Conservation (phyloP, 2,329 filamentous ascomycete species). For the Fusarium algeriense region DNA sequence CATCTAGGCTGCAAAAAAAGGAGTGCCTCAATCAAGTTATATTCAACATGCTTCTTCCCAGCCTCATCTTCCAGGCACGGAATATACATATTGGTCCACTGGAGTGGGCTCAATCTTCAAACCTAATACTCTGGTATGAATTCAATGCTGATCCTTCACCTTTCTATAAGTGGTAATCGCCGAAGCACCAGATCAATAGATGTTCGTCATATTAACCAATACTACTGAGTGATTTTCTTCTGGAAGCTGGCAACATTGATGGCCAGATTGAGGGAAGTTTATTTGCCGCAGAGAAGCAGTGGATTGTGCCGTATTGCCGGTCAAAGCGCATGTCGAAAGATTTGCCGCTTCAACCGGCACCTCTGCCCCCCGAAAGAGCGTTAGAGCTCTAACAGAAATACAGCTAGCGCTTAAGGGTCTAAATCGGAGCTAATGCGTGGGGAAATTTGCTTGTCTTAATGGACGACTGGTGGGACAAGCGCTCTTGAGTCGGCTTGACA, state of each 20-base stretch:
- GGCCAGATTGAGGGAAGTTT: too few relatives aligned
- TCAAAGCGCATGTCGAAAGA: background rate
- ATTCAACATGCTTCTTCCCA: too few relatives aligned
- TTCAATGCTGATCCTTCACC: background rate
- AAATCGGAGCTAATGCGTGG: background rate
- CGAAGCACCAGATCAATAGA: rapidly evolving
- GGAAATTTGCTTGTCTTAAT: background rate
- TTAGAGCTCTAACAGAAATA: background rate
- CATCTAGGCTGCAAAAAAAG: too few relatives aligned
- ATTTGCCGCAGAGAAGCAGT: background rate
- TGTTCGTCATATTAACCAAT: too few relatives aligned
- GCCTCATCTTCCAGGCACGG: too few relatives aligned
- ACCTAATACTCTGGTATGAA: too few relatives aligned
- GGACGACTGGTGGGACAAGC: background rate
- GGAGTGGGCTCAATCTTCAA: too few relatives aligned
- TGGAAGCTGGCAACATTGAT: background rate
- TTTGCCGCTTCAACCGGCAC: background rate
- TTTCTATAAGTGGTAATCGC: background rate
- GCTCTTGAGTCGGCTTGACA: too few relatives aligned
- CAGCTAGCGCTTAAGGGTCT: background rate
- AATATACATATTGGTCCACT: too few relatives aligned
- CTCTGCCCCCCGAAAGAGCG: background rate
- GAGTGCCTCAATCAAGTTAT: too few relatives aligned
- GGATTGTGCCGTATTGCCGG: background rate
- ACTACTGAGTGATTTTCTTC: background rate